Conservation (phyloP, 768 basidiomycete species). For the Suillus occidentalis region DNA sequence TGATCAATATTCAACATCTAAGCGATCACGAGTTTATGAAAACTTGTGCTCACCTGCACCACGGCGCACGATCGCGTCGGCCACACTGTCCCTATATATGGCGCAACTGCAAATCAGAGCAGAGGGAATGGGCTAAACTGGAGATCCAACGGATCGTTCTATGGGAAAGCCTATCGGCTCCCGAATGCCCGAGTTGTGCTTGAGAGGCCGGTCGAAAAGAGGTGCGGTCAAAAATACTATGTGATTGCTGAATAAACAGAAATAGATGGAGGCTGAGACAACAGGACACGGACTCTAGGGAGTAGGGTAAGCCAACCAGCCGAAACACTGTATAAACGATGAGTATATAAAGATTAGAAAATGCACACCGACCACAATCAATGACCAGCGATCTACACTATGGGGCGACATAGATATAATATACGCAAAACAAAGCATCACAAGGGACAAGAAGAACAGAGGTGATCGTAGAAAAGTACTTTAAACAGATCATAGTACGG, state of each 20-base stretch:
- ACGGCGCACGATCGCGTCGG: background rate
- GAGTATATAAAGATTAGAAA: constrained; percentile 37
- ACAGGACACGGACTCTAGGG: background rate
- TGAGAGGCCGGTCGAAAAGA: background rate
- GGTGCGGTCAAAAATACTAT: background rate
- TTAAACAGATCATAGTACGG: constrained; percentile 19
- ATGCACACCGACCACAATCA: constrained; percentile 19
- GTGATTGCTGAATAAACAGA: constrained; percentile 1
- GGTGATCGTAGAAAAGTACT: background rate
- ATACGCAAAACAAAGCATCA: constrained; percentile 28
- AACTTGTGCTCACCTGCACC: background rate
- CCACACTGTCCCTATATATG: background rate
- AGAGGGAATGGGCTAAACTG: background rate
- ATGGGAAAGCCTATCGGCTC: background rate
- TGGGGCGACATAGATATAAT: constrained; percentile 32
- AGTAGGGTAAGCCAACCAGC: constrained; percentile 2
- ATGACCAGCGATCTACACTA: constrained; percentile 30
- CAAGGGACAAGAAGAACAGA: constrained; percentile 9
- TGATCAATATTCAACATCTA: background rate
- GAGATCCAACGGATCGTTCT: background rate
- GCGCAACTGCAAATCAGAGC: background rate
- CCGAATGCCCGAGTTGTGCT: background rate
- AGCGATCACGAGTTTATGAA: background rate
- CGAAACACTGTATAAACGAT: constrained; percentile 30
- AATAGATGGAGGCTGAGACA: background rate